Percentiles rank a stretch among this genome's conserved stretches.
Evolutionary conservation across 2,329 filamentous ascomycete genomes (phyloP).

Genomic region (Hansfordia pulvinata): DNA sequence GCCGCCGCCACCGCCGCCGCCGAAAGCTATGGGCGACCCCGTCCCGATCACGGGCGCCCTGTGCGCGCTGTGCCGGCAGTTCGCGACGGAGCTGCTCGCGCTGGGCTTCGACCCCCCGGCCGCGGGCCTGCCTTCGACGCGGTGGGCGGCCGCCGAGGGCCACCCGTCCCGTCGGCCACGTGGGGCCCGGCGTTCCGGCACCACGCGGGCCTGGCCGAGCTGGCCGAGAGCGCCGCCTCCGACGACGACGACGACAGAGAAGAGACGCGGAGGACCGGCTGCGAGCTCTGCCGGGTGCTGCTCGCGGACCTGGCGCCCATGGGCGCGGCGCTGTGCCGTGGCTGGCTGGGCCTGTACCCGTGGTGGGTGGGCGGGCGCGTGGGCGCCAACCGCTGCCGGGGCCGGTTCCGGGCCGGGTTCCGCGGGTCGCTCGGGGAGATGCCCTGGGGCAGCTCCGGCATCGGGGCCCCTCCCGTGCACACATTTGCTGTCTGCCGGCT

Average conservation of each 20-base stretch:
- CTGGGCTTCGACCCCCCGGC: not conserved
- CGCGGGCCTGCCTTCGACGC: not conserved
- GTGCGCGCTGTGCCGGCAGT: not conserved
- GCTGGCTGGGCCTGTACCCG: slow-evolving; percentile 8
- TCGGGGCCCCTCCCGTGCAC: slow-evolving; percentile 5
- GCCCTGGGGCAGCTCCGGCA: slow-evolving; percentile 3
- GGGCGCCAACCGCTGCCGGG: slow-evolving; percentile 5
- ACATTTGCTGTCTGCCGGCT: slow-evolving; percentile 6
- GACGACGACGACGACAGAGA: no score
- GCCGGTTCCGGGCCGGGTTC: slow-evolving; percentile 8
- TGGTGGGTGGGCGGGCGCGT: slow-evolving; percentile 3
- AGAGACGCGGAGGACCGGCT: no score
- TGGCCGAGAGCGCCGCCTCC: slow-evolving; percentile 4
- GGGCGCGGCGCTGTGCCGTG: slow-evolving; percentile 2
- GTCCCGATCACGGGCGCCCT: not conserved
- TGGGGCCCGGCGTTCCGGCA: slow-evolving; percentile 6
- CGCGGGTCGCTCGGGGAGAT: slow-evolving; percentile 3
- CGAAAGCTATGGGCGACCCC: no score
- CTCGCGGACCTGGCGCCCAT: slow-evolving; percentile 4
- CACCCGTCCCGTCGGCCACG: not conserved
- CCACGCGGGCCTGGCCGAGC: slow-evolving; percentile 4
- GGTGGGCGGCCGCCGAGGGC: not conserved
- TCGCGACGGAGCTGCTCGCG: not conserved
- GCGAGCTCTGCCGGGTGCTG: slow-evolving; percentile 6
- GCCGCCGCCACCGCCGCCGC: no score